Percentiles rank a stretch among this genome's conserved stretches.
Conservation (phyloP, 2,329 filamentous ascomycete genomes). For the Chrysosporium keratinophilum region DNA sequence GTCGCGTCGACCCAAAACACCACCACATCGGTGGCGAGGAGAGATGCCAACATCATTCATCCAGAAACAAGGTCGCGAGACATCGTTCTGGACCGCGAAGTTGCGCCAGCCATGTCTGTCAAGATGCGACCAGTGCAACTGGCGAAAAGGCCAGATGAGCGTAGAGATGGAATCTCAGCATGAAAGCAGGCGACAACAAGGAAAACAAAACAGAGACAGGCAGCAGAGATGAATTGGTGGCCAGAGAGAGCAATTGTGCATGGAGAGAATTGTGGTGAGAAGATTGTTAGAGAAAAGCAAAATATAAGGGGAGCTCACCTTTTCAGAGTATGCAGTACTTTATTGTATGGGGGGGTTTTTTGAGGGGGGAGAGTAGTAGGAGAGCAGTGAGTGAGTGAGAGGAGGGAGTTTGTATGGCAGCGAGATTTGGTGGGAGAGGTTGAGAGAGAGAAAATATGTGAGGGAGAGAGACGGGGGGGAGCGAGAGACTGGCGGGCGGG, state of each 20-base stretch:
- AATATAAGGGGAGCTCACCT: slow-evolving; percentile 24
- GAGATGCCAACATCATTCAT: background rate
- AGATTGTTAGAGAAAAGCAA: slow-evolving; percentile 5
- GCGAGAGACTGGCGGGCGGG: slow-evolving; percentile 19
- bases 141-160: background rate
- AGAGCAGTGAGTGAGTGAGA: slow-evolving; percentile 18
- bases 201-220: slow-evolving; percentile 16
- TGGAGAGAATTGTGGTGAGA: background rate
- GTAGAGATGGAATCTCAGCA: slow-evolving; percentile 17
- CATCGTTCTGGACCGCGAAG: background rate
- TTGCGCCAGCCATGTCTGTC: background rate
- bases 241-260: background rate
- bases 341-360: slow-evolving; percentile 28
- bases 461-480: slow-evolving; percentile 24
- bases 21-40: background rate
- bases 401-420: slow-evolving; percentile 27
- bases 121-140: background rate
- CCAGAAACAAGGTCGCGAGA: slow-evolving; percentile 4
- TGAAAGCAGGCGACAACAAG: slow-evolving; percentile 18
- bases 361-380: slow-evolving; percentile 21
- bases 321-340: slow-evolving; percentile 29
- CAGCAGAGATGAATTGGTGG: background rate
- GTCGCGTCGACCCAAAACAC: background rate
- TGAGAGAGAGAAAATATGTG: slow-evolving; percentile 27
- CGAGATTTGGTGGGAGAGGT: slow-evolving; percentile 21